Conservation (phyloP, 1,284 basidiomycete genomes). For the Apiotrichum gamsii region DNA sequence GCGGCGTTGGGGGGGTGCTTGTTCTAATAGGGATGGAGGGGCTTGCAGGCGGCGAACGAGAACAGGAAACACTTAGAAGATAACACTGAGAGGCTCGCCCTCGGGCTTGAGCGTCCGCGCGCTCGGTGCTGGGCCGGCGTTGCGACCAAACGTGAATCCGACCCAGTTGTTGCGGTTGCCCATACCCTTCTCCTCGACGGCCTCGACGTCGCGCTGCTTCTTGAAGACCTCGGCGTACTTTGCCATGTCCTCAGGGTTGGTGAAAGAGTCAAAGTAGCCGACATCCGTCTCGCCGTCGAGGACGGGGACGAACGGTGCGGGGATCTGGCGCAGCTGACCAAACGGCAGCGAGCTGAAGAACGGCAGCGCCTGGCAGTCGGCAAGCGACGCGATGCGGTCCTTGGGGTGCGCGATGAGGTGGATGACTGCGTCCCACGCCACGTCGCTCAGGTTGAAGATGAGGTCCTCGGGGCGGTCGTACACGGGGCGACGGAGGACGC, state of each 20-base stretch:
- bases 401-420: constrained; percentile 69
- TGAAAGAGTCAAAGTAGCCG: constrained; percentile 98
- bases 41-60: no score
- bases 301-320: constrained; percentile 92
- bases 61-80: constrained; percentile 37
- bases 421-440: constrained; percentile 94
- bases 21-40: not conserved
- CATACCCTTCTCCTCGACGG: constrained; percentile 79
- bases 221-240: constrained; percentile 97
- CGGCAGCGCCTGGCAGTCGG: constrained; percentile 68
- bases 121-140: constrained; percentile 35
- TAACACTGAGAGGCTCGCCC: constrained; percentile 46
- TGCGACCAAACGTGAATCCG: constrained; percentile 95
- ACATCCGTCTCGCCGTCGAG: constrained; percentile 93
- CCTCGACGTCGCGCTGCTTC: constrained; percentile 91
- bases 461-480: constrained; percentile 95
- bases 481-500: constrained; percentile 81
- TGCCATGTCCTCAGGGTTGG: constrained; percentile 88
- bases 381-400: constrained; percentile 67
- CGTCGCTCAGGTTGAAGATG: constrained; percentile 91
- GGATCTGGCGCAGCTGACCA: constrained; percentile 66
- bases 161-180: constrained; percentile 52
- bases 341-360: constrained; percentile 79
- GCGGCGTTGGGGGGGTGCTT: not conserved
- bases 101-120: constrained; percentile 36